Percentiles rank a stretch among this genome's conserved stretches.
Conservation (phyloP, 805 yeast species). For the Zygosaccharomyces bailii region DNA sequence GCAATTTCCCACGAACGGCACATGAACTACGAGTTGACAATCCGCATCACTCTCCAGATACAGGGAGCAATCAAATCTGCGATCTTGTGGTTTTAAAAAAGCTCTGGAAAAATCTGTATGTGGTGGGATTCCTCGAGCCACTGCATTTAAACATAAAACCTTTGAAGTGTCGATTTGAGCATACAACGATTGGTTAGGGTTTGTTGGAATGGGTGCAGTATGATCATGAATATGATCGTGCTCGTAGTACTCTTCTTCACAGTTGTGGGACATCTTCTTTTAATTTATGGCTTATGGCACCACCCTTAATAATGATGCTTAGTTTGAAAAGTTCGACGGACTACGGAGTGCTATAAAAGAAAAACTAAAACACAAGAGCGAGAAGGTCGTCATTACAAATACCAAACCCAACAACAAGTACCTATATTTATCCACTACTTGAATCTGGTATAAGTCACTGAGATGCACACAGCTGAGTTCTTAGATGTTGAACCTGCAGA, state of each 20-base stretch:
- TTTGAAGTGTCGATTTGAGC: constrained; percentile 56
- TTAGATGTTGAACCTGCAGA: constrained; percentile 54
- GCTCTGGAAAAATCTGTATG: constrained; percentile 40
- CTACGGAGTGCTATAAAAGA: not conserved
- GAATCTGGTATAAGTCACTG: not conserved
- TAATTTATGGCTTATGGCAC: not conserved
- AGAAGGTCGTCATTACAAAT: too few species aligned
- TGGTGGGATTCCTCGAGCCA: constrained; percentile 40
- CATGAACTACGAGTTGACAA: constrained; percentile 67
- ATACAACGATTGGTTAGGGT: constrained; percentile 62
- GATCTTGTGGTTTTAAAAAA: constrained; percentile 52
- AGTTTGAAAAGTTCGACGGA: not conserved
- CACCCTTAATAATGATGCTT: not conserved
- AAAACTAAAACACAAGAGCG: not conserved
- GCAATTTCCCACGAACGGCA: constrained; percentile 77
- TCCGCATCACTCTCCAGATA: constrained; percentile 70
- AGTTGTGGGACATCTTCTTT: constrained; percentile 30
- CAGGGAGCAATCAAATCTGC: constrained; percentile 47
- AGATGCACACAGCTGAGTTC: constrained; percentile 71
- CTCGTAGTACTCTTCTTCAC: constrained; percentile 34
- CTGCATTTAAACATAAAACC: constrained; percentile 61
- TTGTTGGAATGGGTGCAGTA: constrained; percentile 68
- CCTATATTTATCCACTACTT: too few species aligned
- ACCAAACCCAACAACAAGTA: constrained; percentile 1
- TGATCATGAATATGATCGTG: constrained; percentile 42